Evolutionary conservation across 2,329 filamentous ascomycete genomes (phyloP), one percentile per base, ranked within the genome.

Genomic region (Trichophyton verrucosum): DNA sequence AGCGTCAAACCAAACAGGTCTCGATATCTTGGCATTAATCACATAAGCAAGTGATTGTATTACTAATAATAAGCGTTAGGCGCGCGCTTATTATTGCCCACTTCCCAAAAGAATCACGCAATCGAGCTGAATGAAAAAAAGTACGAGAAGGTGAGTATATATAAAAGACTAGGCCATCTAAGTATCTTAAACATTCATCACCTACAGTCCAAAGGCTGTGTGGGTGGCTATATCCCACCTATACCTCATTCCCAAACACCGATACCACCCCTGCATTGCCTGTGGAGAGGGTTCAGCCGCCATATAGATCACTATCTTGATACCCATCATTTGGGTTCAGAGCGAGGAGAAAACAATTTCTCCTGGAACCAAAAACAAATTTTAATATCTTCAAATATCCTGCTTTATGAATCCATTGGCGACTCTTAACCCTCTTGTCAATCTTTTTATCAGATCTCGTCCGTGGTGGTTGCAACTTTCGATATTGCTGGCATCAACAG

Each of bases 71-170:
- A 36, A 36, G 13, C 49, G 27, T 27, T 15, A 55, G 11, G 11
- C 49, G 49, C 49, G 49, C 49, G 49, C 24, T 36, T 55, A 20
- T 36, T 2, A 55, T 55, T 55, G 49, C 49, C 49, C 24, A 55
- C 49, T 55, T 55, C 49, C 49, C 9, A 15, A 36, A 36, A 55
- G 30, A 33, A 55, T 55, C 49, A 55, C 49, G 49, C 49, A 55
- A 55, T 55, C 49, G 49, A 36, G 9, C n/a, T 27, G 27, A 20
- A n/a, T 3, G 47, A 53, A 53, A 53, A 33, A 22, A 44, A 20
- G 13, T 15, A 22, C 22, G 15, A 53, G 20, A 27, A 6, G 20
- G 15, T 2, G 2, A 33, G 13, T 9, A 55, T 11, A 17, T 33
- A 17, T 36, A 55, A n/a, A 53, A 33, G 17, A 5, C 49, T 4